Percentiles rank a stretch among this genome's conserved stretches.
phyloP scores from a whole-genome alignment of 768 basidiomycete genomes.

The Amanita phalloides region DNA sequence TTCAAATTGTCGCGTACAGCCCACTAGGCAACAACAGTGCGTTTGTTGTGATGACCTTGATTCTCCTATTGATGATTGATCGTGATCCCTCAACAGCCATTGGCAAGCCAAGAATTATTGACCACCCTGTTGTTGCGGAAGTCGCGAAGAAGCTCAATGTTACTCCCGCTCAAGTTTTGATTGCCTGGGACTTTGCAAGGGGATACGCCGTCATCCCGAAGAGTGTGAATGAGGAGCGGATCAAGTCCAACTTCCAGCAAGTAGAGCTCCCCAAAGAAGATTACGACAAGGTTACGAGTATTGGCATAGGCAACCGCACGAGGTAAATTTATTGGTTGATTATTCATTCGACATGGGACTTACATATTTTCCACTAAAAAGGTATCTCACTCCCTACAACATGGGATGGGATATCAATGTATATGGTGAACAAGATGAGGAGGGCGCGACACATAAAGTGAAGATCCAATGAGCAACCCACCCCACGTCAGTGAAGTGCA shows the following conservation, averaged over 20 bases:
- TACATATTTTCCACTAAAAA: conserved; percentile 21
- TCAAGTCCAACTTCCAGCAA: conserved; percentile 71
- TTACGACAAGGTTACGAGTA: conserved; percentile 43
- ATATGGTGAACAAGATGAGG: conserved; percentile 56
- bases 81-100: conserved; percentile 26
- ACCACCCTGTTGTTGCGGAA: conserved; percentile 47
- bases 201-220: conserved; percentile 84
- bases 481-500: too few species aligned
- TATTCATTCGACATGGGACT: not conserved
- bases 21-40: conserved; percentile 76
- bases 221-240: conserved; percentile 61
- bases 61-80: not conserved
- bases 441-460: conserved; percentile 22
- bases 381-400: conserved; percentile 54
- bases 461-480: conserved; percentile 14
- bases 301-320: conserved; percentile 38
- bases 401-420: conserved; percentile 64
- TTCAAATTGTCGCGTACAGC: conserved; percentile 56
- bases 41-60: conserved; percentile 10
- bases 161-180: conserved; percentile 70
- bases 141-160: conserved; percentile 55
- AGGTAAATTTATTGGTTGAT: conserved; percentile 17
- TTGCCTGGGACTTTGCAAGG: conserved; percentile 70
- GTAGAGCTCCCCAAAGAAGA: conserved; percentile 57
- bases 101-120: conserved; percentile 56